A percentile compares a stretch with the other conserved stretches of the same genome.
Conservation (phyloP, 2,329 filamentous ascomycete species). For the Venturia nashicola region DNA sequence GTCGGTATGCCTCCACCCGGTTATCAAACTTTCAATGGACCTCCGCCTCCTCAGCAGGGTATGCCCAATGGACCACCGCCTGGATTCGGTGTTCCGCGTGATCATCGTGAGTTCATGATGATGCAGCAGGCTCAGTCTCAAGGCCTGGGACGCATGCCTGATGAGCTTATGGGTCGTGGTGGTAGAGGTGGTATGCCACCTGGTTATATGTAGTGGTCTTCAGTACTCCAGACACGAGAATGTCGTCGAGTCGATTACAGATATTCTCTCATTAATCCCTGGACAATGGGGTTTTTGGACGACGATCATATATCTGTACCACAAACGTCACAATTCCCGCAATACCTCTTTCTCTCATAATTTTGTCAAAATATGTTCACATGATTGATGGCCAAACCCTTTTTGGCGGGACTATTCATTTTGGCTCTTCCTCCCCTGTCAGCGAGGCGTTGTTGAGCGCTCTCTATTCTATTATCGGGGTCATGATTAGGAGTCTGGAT, state of each 20-base stretch:
- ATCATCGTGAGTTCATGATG: constrained; percentile 2
- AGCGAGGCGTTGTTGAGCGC: constrained; percentile 1
- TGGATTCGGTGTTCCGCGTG: neutral
- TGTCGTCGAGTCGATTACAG: no score
- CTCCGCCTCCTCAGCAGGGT: neutral
- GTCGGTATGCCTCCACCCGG: neutral
- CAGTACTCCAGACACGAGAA: neutral
- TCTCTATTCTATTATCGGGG: no score
- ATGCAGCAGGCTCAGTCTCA: constrained; percentile 3
- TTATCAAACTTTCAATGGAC: constrained; percentile 1
- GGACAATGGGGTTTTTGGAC: no score
- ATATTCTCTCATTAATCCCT: no score
- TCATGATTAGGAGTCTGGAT: no score
- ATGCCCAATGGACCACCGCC: neutral
- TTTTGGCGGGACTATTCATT: neutral
- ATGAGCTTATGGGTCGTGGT: neutral
- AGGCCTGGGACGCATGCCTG: neutral
- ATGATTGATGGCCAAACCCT: neutral
- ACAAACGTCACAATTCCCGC: neutral
- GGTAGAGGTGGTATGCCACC: neutral
- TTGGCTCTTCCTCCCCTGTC: neutral
- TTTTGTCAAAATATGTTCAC: neutral
- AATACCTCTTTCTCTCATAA: neutral
- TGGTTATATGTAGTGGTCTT: neutral
- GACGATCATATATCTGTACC: neutral